These are phyloP conservation scores for Penicillium chermesinum DNA, from an alignment of 495 filamentous ascomycete genomes.

Conservation along the genomic window DNA sequence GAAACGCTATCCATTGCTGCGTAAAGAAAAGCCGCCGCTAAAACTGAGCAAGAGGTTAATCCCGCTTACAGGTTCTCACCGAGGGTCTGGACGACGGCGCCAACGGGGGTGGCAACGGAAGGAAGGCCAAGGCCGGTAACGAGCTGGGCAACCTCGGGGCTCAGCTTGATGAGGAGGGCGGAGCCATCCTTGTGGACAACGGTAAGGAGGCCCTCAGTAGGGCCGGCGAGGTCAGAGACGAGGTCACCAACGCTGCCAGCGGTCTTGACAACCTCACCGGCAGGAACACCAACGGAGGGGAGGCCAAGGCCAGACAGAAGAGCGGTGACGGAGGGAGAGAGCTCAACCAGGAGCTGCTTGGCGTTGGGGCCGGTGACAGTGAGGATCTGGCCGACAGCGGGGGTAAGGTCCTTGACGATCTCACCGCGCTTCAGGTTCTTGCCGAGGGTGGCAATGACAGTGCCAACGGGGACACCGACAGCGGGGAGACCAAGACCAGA, in stretches of 20 bases:
- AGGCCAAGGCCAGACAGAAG: conserved; percentile 38
- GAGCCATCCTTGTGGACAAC: conserved; percentile 28
- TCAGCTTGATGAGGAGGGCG: conserved; percentile 34
- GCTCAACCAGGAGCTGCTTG: conserved; percentile 32
- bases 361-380: conserved; percentile 30
- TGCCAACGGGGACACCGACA: conserved; percentile 26
- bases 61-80: conserved; percentile 32
- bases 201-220: conserved; percentile 29
- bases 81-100: conserved; percentile 30
- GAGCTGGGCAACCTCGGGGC: conserved; percentile 27
- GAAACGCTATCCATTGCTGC: conserved; percentile 22
- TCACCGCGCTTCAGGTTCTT: conserved; percentile 22
- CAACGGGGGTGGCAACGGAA: conserved; percentile 26
- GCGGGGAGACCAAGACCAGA: conserved; percentile 27
- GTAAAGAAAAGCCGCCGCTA: conserved; percentile 7
- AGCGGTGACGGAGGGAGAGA: conserved; percentile 27
- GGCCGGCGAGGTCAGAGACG: conserved; percentile 27
- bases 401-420: conserved; percentile 31
- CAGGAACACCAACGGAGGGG: conserved; percentile 25
- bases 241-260: conserved; percentile 35
- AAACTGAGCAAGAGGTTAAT: conserved; percentile 3
- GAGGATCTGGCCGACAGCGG: conserved; percentile 29
- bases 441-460: conserved; percentile 21
- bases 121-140: conserved; percentile 39
- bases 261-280: conserved; percentile 33